Percentiles rank a stretch among this genome's conserved stretches.
Conservation (phyloP, 192 early-diverging fungal genomes). For the Diversispora eburnea region DNA sequence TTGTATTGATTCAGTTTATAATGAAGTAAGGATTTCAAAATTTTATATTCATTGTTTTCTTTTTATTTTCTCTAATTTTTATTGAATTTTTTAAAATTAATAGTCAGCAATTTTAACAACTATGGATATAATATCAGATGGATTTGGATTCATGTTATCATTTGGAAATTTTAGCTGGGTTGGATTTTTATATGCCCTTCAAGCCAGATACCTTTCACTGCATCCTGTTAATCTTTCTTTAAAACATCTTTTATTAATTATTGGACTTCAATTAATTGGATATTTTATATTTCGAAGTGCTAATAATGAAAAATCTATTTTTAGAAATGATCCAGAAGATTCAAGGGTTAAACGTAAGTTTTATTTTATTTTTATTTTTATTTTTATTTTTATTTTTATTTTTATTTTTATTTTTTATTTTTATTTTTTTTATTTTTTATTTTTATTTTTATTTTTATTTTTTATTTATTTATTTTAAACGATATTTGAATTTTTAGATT, state of each 20-base stretch:
- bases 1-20: constrained; percentile 78
- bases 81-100: neutral
- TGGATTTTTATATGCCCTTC: constrained; percentile 84
- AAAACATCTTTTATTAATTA: constrained; percentile 38
- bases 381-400: too few species aligned
- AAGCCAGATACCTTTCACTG: constrained; percentile 81
- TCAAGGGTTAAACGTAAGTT: constrained; percentile 50
- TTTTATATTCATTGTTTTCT: too few species aligned
- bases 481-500: constrained; percentile 37
- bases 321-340: constrained; percentile 64
- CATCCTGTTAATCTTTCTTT: constrained; percentile 61
- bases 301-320: constrained; percentile 90
- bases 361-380: neutral
- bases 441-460: neutral
- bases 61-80: too few species aligned
- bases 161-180: constrained; percentile 87
- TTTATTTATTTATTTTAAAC: neutral
- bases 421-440: neutral
- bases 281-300: constrained; percentile 84
- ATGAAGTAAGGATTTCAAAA: neutral
- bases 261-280: constrained; percentile 60
- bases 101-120: constrained; percentile 84
- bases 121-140: constrained; percentile 97
- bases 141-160: constrained; percentile 88
- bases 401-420: neutral